Evolutionary conservation across 2,329 filamentous ascomycete genomes (phyloP).

Genomic region (Harringtonia lauricola): DNA sequence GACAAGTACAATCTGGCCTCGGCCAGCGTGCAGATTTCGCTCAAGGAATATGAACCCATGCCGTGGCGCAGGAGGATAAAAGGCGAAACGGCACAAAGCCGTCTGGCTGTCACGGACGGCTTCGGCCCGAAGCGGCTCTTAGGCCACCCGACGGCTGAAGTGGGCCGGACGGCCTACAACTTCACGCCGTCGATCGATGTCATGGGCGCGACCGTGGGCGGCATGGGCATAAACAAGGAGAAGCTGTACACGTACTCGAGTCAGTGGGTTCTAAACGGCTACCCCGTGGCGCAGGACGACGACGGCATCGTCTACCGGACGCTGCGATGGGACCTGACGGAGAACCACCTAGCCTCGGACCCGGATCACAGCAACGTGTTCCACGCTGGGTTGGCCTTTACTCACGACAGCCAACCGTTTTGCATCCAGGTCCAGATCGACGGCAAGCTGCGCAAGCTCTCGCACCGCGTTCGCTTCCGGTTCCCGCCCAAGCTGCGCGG

Average conservation of each 20-base stretch:
- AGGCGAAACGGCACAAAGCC: background rate
- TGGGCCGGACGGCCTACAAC: background rate
- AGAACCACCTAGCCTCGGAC: constrained; percentile 9
- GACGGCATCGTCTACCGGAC: constrained; percentile 4
- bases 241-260: background rate
- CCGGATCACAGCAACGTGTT: constrained; percentile 1
- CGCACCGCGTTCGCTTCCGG: background rate
- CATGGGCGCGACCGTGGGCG: background rate
- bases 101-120: background rate
- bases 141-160: background rate
- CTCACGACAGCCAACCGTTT: constrained; percentile 8
- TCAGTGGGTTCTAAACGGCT: background rate
- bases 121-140: background rate
- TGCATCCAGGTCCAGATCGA: constrained; percentile 10
- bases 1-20: background rate
- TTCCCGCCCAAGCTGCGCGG: background rate
- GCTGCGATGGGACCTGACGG: constrained; percentile 10
- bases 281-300: background rate
- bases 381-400: constrained; percentile 10
- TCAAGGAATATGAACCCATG: background rate
- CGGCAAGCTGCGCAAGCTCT: constrained; percentile 6
- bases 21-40: background rate
- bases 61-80: background rate
- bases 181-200: background rate
- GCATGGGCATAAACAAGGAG: background rate